Evolutionary conservation across 805 yeast species (phyloP).

Genomic region (Ogataea ganodermae): DNA sequence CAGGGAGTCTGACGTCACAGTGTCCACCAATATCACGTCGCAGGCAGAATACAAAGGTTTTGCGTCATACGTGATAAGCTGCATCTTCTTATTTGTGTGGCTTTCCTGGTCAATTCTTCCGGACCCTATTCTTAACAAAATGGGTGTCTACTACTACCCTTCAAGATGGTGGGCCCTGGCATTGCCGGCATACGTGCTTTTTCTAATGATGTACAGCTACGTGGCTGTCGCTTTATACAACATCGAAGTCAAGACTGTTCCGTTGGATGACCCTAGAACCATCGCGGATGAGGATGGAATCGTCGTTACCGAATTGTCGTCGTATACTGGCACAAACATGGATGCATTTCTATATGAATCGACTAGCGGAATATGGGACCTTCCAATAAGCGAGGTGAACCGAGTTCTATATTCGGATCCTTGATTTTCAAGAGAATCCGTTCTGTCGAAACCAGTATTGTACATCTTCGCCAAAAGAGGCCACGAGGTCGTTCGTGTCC

Average conservation of each 20-base stretch:
- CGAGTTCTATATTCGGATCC: slow-evolving; percentile 52
- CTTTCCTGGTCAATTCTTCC: slow-evolving; percentile 79
- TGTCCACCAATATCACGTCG: slow-evolving; percentile 53
- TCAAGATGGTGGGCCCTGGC: slow-evolving; percentile 91
- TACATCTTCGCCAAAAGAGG: slow-evolving; percentile 30
- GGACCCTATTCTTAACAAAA: slow-evolving; percentile 46
- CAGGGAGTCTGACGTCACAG: slow-evolving; percentile 65
- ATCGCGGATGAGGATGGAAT: slow-evolving; percentile 66
- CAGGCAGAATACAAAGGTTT: slow-evolving; percentile 87
- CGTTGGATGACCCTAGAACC: slow-evolving; percentile 58
- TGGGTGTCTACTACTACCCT: slow-evolving; percentile 74
- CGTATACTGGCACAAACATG: slow-evolving; percentile 18
- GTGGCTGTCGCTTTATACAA: slow-evolving; percentile 71
- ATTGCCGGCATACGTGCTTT: slow-evolving; percentile 68
- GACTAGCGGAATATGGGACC: slow-evolving; percentile 85
- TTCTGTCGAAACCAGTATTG: slow-evolving; percentile 22
- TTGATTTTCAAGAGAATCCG: neutral
- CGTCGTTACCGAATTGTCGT: slow-evolving; percentile 27
- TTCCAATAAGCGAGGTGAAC: slow-evolving; percentile 73
- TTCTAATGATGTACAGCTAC: slow-evolving; percentile 73
- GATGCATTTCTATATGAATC: slow-evolving; percentile 52
- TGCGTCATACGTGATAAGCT: slow-evolving; percentile 71
- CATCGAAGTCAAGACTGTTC: slow-evolving; percentile 68
- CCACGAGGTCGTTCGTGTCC: slow-evolving; percentile 19
- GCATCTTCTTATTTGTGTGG: slow-evolving; percentile 57